phyloP scores from a whole-genome alignment of 495 filamentous ascomycete species.

The Penicillium canariense region DNA sequence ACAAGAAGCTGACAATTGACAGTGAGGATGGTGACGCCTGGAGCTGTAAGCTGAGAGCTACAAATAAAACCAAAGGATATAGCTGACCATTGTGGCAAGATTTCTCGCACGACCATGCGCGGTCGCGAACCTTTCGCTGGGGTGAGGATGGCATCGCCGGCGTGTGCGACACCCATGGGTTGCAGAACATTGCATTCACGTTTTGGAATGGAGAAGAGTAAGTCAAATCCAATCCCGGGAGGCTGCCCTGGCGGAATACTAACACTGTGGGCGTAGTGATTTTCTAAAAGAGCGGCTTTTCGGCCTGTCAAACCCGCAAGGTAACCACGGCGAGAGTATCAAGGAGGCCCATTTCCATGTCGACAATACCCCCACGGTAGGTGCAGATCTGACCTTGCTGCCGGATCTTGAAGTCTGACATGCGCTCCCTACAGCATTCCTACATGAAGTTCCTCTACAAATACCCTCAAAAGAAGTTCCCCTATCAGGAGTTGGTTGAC shows the following conservation, averaged over 20 bases:
- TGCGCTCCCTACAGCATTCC: conserved; percentile 62
- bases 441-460: conserved; percentile 99
- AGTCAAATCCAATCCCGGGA: conserved; percentile 26
- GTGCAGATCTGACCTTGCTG: background rate
- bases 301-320: conserved; percentile 90
- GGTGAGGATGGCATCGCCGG: conserved; percentile 97
- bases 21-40: conserved; percentile 86
- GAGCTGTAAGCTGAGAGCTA: conserved; percentile 78
- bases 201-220: conserved; percentile 99
- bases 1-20: conserved; percentile 13
- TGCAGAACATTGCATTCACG: conserved; percentile 88
- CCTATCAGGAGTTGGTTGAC: conserved; percentile 80
- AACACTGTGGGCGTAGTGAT: conserved; percentile 50
- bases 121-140: conserved; percentile 87
- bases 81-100: conserved; percentile 47
- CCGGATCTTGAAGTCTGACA: conserved; percentile 1
- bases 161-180: conserved; percentile 85
- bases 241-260: background rate
- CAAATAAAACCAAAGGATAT: background rate
- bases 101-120: conserved; percentile 88
- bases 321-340: conserved; percentile 93
- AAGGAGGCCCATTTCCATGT: conserved; percentile 96
- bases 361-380: conserved; percentile 77
- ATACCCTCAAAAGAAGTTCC: conserved; percentile 87
- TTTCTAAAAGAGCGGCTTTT: conserved; percentile 94